Percentiles rank a stretch among this genome's conserved stretches.
phyloP scores from a whole-genome alignment of 192 early-diverging fungal species.

The Ambispora gerdemannii region DNA sequence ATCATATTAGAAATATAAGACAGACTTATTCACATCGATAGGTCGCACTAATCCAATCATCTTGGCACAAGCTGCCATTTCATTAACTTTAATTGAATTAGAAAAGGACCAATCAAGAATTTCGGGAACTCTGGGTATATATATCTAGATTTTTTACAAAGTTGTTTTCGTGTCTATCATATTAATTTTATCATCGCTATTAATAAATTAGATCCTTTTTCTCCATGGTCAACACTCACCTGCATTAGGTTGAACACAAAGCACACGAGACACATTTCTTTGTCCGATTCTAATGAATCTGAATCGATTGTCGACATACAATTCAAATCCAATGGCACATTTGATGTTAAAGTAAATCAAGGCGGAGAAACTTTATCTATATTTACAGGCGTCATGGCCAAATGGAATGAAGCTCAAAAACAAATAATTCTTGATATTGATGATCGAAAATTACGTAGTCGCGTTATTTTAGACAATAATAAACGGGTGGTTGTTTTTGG shows the following conservation, averaged over 20 bases:
- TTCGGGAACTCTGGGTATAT: constrained; percentile 15
- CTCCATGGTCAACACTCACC: constrained; percentile 46
- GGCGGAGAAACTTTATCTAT: constrained; percentile 32
- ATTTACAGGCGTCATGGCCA: constrained; percentile 40
- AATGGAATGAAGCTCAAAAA: constrained; percentile 41
- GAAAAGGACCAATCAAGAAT: constrained; percentile 34
- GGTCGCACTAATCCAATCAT: constrained; percentile 39
- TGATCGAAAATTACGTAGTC: constrained; percentile 54
- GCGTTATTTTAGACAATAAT: constrained; percentile 57
- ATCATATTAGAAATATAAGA: constrained; percentile 65
- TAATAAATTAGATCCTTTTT: constrained; percentile 31
- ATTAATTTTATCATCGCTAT: neutral
- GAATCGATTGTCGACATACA: constrained; percentile 39
- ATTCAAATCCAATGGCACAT: constrained; percentile 38
- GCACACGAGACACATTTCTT: constrained; percentile 34
- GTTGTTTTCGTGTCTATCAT: constrained; percentile 35
- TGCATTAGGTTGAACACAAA: constrained; percentile 51
- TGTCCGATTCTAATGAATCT: constrained; percentile 37
- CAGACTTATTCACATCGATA: constrained; percentile 55
- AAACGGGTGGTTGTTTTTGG: constrained; percentile 65
- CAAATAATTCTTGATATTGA: constrained; percentile 62
- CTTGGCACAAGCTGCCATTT: constrained; percentile 66
- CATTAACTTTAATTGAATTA: constrained; percentile 37
- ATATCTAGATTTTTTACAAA: constrained; percentile 29
- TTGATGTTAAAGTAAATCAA: constrained; percentile 40